phyloP scores from a whole-genome alignment of 352 stramenopile genomes.

The Phytophthora quininea region DNA sequence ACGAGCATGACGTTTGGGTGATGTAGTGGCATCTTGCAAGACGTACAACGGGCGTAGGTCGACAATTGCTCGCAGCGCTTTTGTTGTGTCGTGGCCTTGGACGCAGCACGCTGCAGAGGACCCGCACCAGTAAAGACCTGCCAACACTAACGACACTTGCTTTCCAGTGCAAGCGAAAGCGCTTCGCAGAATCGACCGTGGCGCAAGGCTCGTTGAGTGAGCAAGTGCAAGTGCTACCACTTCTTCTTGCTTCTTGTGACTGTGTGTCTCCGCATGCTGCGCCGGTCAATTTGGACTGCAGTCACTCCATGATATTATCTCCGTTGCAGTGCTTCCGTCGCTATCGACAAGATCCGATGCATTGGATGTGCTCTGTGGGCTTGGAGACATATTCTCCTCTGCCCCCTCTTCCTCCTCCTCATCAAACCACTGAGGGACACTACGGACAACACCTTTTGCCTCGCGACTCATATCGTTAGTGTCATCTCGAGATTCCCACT shows the following conservation, averaged over 20 bases:
- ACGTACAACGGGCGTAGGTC: not conserved
- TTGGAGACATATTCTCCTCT: not conserved
- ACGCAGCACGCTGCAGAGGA: too few relatives aligned
- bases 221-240: too few relatives aligned
- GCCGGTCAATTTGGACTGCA: not conserved
- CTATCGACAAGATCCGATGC: not conserved
- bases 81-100: too few relatives aligned
- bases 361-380: not conserved
- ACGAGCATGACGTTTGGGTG: not conserved
- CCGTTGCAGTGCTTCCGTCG: conserved; percentile 6
- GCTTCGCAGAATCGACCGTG: too few relatives aligned
- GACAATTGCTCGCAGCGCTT: not conserved
- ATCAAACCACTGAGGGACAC: conserved; percentile 24
- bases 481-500: too few relatives aligned
- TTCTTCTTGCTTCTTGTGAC: too few relatives aligned
- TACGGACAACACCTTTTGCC: not conserved
- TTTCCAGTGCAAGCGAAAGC: too few relatives aligned
- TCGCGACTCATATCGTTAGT: too few relatives aligned
- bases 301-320: conserved; percentile 11
- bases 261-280: not conserved
- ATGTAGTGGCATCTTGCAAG: not conserved
- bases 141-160: too few relatives aligned
- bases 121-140: too few relatives aligned
- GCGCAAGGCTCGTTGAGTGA: too few relatives aligned
- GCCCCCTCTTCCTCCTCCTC: conserved; percentile 15